Evolutionary conservation across 176 grass and related monocot genomes (phyloP), one percentile per base, ranked within the genome.

Genomic region (Aechmea fasciata): DNA sequence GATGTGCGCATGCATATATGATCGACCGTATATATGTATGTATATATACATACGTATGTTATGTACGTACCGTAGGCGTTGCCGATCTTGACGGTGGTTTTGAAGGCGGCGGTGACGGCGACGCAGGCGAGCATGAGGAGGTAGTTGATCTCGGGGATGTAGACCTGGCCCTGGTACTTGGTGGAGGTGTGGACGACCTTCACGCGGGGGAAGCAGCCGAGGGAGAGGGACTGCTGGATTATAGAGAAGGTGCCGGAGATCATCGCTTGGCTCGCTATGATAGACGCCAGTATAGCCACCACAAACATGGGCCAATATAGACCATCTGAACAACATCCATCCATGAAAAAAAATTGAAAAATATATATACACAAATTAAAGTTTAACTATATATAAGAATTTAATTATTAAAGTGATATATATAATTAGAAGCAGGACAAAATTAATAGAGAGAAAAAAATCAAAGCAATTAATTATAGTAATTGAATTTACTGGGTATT

Each of bases 71-170:
- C 92, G 49, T 96, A 96, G 71, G 92, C 92, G 76, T 91, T 96
- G 76, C 83, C 92, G 49, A 96, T 96, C 69, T 85, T 81, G 77
- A 20, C 82, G 77, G 80, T 50, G 73, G 79, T 88, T 72, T 88
- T 91, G 75, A 96, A 96, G 79, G 82, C 91, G 76, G 77, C 87
- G 59, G 91, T 96, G 59, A 91, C 85, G n/a, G 88, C 80, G 50
- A 96, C 88, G 66, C 92, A 96, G 23, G 90, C 79, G 86, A 91
- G 74, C 88, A 96, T 80, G 59, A 96, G 85, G 48, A 96, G 5
- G 87, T 87, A 96, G 57, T 96, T 96, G 47, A 96, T 88, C 47
- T 96, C 92, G 59, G 92, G 92, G 63, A 96, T 88, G 47, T 96
- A 96, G 66, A 91, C 90, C 85, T 96, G 92, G 11, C 92, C 92